Evolutionary conservation across 2,329 filamentous ascomycete species (phyloP), one percentile per base, ranked within the genome.

Genomic region (Aquanectria penicillioides): DNA sequence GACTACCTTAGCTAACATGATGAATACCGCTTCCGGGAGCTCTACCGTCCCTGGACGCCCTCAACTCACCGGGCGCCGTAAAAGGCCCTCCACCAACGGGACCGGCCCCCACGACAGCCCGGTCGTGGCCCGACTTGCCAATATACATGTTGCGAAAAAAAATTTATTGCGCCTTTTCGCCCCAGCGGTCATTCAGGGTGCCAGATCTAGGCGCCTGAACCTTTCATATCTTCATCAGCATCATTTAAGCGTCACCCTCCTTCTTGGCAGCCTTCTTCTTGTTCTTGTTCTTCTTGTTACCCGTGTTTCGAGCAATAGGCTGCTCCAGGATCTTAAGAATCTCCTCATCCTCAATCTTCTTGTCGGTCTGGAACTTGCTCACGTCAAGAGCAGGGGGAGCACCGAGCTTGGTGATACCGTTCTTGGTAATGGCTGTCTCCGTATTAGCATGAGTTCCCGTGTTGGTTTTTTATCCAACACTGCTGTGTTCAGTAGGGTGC

Each of bases 321-420:
- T 92, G 91, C 80, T 95, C 93, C 48, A 99, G 86, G 65, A 98
- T 94, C 84, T 95, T 92, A 70, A 98, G 88, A 67, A 99, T 85
- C 81, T 98, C 94, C 81, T 97, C 93, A 66, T 98, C 94, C 67
- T 89, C 90, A 73, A 99, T 97, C 86, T 97, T 97, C 87, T 98
- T 98, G 78, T 98, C 94, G 28, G 92, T 90, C 86, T 97, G 90
- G 84, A 90, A 87, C 82, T 94, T 93, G 74, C 84, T 86, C 62
- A 95, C 76, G 74, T 98, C 93, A 64, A 90, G 84, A 18, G 89
- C 77, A 62, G 91, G 88, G 28, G 95, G 89, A 22, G 86, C 89
- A 70, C 92, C 89, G 57, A 99, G 82, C 80, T 92, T 92, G 73
- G 91, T 93, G 72, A 99, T 83, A 68, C 95, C 95, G 77, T 98